phyloP scores from a whole-genome alignment of 148 eudicot species.

The Agrostemma githago region DNA sequence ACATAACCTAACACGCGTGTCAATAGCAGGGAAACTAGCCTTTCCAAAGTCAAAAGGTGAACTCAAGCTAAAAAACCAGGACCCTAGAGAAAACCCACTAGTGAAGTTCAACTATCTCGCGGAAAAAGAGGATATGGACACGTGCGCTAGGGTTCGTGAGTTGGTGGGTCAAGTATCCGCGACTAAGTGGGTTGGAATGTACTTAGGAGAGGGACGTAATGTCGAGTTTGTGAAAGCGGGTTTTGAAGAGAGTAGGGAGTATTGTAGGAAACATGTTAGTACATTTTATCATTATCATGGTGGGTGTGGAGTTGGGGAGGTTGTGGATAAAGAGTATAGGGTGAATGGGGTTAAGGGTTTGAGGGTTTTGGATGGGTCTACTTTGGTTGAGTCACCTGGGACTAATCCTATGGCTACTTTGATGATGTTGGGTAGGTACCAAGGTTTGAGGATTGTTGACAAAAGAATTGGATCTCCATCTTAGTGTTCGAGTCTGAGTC shows the following conservation, averaged over 20 bases:
- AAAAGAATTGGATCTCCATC: constrained; percentile 15
- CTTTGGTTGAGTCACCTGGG: constrained; percentile 40
- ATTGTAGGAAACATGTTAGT: constrained; percentile 37
- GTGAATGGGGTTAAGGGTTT: constrained; percentile 36
- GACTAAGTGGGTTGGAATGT: constrained; percentile 24
- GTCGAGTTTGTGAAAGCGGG: constrained; percentile 8
- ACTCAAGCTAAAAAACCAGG: constrained; percentile 32
- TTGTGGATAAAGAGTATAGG: constrained; percentile 37
- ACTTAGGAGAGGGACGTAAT: constrained; percentile 21
- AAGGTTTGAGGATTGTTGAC: constrained; percentile 35
- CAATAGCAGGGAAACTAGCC: constrained; percentile 38
- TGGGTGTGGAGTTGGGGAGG: constrained; percentile 40
- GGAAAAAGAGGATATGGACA: constrained; percentile 30
- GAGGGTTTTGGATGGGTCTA: constrained; percentile 42
- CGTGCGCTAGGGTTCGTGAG: constrained; percentile 27
- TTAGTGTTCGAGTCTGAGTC: background rate
- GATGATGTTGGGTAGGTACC: constrained; percentile 46
- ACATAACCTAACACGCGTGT: constrained; percentile 24
- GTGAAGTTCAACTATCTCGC: constrained; percentile 36
- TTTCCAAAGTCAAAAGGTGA: constrained; percentile 36
- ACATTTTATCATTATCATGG: constrained; percentile 48
- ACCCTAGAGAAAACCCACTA: constrained; percentile 36
- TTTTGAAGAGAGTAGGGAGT: constrained; percentile 32
- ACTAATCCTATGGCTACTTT: constrained; percentile 50
- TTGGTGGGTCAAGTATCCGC: constrained; percentile 26